Evolutionary conservation across 257 asterid genomes (phyloP), one percentile per base, ranked within the genome.

Genomic region (Datura wrightii): DNA sequence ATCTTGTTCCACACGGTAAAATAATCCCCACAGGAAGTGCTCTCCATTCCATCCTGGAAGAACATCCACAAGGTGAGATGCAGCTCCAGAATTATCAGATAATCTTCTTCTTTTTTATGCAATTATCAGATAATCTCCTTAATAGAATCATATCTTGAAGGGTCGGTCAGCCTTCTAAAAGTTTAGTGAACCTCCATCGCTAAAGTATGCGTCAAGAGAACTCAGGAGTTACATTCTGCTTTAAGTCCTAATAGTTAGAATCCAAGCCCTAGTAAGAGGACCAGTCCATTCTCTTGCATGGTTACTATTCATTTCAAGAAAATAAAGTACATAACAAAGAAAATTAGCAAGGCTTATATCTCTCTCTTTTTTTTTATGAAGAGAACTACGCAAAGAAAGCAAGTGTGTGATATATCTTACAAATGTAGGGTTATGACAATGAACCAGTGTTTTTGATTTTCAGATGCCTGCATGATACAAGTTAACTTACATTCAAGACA

Each of bases 1-100:
- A 4, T 41, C 81, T 5, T 72, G 46, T 36, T 67, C 63, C 72
- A 66, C 55, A 50, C 37, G 87, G 70, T 67, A 92, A 82, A 91
- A 95, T 65, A 94, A 65, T 34, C 97, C 98, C 98, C 98, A 95
- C 0, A 95, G 76, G 87, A 89, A 95, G 89, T 82, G 56, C 48
- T 87, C 85, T 41, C 94, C 94, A 0, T 88, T 60, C 93, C 88
- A 88, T 86, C 84, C 97, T 95, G 94, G 59, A 52, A 36, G 65
- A 85, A 79, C 58, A 58, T 42, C 79, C 67, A 56, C 39, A 74
- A 65, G 9, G 34, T 72, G 34, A 46, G 10, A 50, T 31, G 80
- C 46, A 78, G 82, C 16, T 78, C 63, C 44, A 8, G 63, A 52
- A 78, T 34, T 76, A 76, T 71, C 54, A 69, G 34, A 13, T 74